Evolutionary conservation across 805 yeast genomes (phyloP).

Genomic region (Henningerozyma blattae): DNA sequence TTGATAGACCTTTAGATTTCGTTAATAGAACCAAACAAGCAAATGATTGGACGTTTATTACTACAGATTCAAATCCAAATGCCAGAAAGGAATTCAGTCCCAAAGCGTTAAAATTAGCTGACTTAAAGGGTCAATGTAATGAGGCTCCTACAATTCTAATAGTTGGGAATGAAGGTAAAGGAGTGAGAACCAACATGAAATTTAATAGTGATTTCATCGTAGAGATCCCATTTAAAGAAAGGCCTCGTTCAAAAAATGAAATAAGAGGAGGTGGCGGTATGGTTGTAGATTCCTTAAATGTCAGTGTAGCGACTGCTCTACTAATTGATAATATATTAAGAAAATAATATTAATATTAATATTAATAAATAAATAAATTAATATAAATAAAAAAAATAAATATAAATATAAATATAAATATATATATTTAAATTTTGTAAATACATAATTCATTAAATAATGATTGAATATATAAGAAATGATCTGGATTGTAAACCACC

Average conservation of each 20-base stretch:
- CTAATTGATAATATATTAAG: conserved; percentile 29
- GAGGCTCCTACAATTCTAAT: conserved; percentile 55
- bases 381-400: not conserved
- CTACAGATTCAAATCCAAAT: conserved; percentile 37
- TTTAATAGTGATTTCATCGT: conserved; percentile 41
- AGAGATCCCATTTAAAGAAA: conserved; percentile 17
- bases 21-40: conserved; percentile 40
- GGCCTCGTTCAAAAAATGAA: conserved; percentile 4
- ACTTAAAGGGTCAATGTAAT: conserved; percentile 32
- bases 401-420: not conserved
- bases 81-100: conserved; percentile 23
- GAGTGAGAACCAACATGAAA: conserved; percentile 57
- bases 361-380: too few relatives aligned
- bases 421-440: not conserved
- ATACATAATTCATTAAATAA: too few relatives aligned
- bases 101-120: conserved; percentile 29
- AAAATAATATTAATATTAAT: too few relatives aligned
- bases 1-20: conserved; percentile 48
- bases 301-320: conserved; percentile 79
- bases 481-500: not conserved
- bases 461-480: not conserved
- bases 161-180: conserved; percentile 78
- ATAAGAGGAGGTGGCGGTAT: conserved; percentile 1
- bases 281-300: conserved; percentile 69
- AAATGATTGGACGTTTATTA: conserved; percentile 57